Base-by-base conservation (phyloP, 169 alveolate genomes). In the Plasmodium gaboni region DNA sequence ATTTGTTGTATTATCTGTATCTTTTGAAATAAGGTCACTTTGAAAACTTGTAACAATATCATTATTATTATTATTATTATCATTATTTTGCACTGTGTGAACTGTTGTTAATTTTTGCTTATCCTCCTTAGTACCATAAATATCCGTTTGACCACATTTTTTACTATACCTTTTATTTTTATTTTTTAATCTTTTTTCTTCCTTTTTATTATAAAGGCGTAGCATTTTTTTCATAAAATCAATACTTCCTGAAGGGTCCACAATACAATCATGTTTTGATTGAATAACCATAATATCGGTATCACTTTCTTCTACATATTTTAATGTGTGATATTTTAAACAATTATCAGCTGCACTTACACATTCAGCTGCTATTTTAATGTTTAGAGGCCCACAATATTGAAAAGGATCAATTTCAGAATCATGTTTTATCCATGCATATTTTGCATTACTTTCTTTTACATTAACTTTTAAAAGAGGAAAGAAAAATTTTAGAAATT, bases 301-400 rank as follows among this genome's bases (percentile, higher is more conserved):
- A 50, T 76, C 69, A n/a, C 88, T 48, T 15, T 76, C 88, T 48
- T 76, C 88, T 1, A 76, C 50, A 55, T 61, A 60, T 63, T 76
- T 76, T 42, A 76, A 64, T 22, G 32, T 46, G 2, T 63, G 22
- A 76, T 48, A 64, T 1, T 50, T 17, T 48, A 76, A 64, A 24
- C 88, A 76, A 7, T 42, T 76, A 64, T 76, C 88, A 46, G 88
- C 88, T n/a, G 88, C 88, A 63, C 44, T 19, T 13, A 76, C 74
- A 76, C 76, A 64, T 38, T 76, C 88, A 2, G 69, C 59, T 26
- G 76, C 76, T 7, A 76, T 76, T 42, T 38, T 61, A 24, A 76
- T 26, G 1, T 71, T 53, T 19, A 76, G 38, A 6, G 88, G 68
- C 0, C 88, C 88, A 76, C 88, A 76, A 24, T 63, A 76, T 12